Evolutionary conservation across 352 stramenopile species (phyloP), one percentile per base, ranked within the genome.

Genomic region (Phytopythium aichiense): DNA sequence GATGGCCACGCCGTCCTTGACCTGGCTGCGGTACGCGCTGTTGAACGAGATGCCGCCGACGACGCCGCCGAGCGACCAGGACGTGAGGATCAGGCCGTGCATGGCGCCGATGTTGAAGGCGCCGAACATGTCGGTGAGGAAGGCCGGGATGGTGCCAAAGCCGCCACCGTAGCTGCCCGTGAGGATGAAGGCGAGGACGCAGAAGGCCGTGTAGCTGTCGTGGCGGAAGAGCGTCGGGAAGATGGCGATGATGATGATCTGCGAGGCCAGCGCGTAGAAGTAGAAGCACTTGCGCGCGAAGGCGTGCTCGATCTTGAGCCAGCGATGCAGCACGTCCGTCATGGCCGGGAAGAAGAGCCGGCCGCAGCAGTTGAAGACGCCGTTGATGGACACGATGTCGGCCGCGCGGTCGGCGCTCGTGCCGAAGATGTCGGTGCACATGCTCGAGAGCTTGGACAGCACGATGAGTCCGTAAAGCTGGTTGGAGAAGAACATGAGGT

Each of bases 91-190:
- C 55, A 90, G 69, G 3, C 85, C 85, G 67, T 94, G 83, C 75
- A 94, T 86, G 35, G 81, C 81, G 23, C 81, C 85, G 53, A 92
- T 90, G 72, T 94, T 92, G 62, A 73, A 91, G 7, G 79, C 78
- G n/a, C 85, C 85, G 62, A 91, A 94, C 82, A 92, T 92, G 54
- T 92, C 85, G 9, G 81, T 89, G 20, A 94, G 57, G 61, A 92
- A 87, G 60, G 64, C 78, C 49, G 84, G 81, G 67, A 93, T 92
- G 40, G 72, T 89, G 58, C 83, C 82, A 52, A 92, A 88, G 51
- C 79, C 81, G 23, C 81, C 85, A 18, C 85, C 85, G 63, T 93
- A 94, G 64, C 69, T 78, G 16, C 77, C 52, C 54, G 83, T 92
- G 20, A 94, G 58, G 48, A 92, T 61, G 68, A 90, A 94, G 22